phyloP scores from a whole-genome alignment of 345 rosid species.

The Aquilaria sinensis region DNA sequence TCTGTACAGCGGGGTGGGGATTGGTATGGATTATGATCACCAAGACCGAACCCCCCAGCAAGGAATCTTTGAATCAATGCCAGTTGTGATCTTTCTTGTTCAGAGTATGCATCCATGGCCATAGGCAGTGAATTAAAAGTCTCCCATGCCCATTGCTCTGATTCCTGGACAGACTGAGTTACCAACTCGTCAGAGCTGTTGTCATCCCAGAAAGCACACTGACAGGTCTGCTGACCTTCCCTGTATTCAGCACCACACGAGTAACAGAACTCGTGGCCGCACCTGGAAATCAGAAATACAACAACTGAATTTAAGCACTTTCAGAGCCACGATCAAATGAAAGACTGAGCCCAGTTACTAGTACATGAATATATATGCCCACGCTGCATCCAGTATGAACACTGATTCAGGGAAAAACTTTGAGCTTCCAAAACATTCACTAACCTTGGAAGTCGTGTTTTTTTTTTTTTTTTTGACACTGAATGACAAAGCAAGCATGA shows the following conservation, averaged over 20 bases:
- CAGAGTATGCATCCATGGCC: constrained; percentile 85
- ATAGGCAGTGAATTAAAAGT: constrained; percentile 81
- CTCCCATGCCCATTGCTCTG: constrained; percentile 98
- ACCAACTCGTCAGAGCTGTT: constrained; percentile 53
- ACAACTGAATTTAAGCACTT: no score
- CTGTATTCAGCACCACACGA: constrained; percentile 87
- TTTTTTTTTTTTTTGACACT: no score
- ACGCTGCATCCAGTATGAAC: no score
- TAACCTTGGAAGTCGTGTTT: no score
- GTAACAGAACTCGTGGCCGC: constrained; percentile 94
- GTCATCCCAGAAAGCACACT: constrained; percentile 88
- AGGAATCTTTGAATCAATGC: constrained; percentile 89
- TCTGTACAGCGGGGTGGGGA: constrained; percentile 89
- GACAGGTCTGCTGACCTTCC: constrained; percentile 73
- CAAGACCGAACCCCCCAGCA: constrained; percentile 86
- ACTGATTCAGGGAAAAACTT: no score
- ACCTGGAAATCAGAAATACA: constrained; percentile 36
- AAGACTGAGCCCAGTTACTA: no score
- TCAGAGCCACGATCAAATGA: no score
- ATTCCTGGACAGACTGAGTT: constrained; percentile 62
- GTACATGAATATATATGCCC: no score
- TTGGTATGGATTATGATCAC: constrained; percentile 82
- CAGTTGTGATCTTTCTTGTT: constrained; percentile 93
- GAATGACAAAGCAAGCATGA: no score
- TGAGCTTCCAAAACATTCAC: no score